Evolutionary conservation across 352 stramenopile species (phyloP), one percentile per base, ranked within the genome.

Genomic region (Globisporangium alternatum): DNA sequence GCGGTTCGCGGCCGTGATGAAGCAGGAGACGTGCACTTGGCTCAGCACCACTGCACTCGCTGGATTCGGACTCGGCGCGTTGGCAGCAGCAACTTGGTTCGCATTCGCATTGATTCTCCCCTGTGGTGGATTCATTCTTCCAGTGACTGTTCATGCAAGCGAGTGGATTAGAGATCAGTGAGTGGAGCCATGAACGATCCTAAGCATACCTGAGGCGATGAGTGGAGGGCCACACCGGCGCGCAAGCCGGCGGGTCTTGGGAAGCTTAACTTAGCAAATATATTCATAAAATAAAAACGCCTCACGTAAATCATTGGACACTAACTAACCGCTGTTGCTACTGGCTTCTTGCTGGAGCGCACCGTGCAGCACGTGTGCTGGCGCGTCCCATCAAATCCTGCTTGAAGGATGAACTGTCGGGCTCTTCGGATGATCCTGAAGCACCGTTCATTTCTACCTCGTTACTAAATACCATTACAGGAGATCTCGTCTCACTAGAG

Each of bases 1-100:
- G 19, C 80, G 80, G 64, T 89, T 92, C 22, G 81, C 81, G 45
- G 76, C 78, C n/a, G 76, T 90, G 60, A 90, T 71, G 58, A 85
- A 90, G 71, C 81, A 90, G 39, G 81, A 88, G 6, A 90, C 73
- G 51, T 90, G 80, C 52, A 89, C 76, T 12, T 73, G 71, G 28
- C 69, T 76, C 21, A 83, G 63, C 25, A 71, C 62, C 28, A 80
- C 62, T 4, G 45, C 54, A 5, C 19, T 45, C 8, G 57, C 35
- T 21, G 64, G 55, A 22, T 31, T 48, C 17, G 21, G 41, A 58
- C 53, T 66, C 41, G 37, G 28, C n/a, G 53, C 30, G 15, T 41
- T 52, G 41, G 47, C 30, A 39, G 12, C 6, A 30, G 25, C 8
- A 41, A 21, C 22, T 10, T 33, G 54, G 28, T 4, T 48, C 43